phyloP scores from a whole-genome alignment of 371 early-diverging fungal genomes.

The Rhizopus arrhizus region DNA sequence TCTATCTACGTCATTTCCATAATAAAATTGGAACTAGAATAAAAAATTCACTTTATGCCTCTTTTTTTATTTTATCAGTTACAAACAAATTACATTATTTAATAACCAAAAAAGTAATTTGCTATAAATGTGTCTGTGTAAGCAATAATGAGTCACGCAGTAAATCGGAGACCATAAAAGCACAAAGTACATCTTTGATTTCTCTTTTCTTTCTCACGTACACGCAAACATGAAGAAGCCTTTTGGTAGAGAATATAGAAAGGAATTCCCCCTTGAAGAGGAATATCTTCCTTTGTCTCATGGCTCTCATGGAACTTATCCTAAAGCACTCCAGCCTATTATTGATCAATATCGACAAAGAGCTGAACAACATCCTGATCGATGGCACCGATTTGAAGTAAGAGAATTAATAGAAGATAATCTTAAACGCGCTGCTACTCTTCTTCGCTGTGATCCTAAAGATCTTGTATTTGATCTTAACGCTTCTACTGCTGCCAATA shows the following conservation, averaged over 20 bases:
- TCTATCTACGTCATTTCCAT: too few species aligned
- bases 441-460: conserved; percentile 38
- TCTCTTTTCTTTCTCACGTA: background rate
- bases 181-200: too few species aligned
- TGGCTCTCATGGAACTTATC: conserved; percentile 44
- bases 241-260: conserved; percentile 48
- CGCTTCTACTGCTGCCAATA: conserved; percentile 43
- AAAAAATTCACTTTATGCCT: too few species aligned
- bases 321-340: conserved; percentile 8
- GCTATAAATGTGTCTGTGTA: too few species aligned
- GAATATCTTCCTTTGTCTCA: conserved; percentile 45
- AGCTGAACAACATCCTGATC: conserved; percentile 25
- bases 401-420: conserved; percentile 4
- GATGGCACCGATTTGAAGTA: conserved; percentile 17
- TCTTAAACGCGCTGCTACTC: conserved; percentile 9
- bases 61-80: too few species aligned
- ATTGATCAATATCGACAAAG: conserved; percentile 20
- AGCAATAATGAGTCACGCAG: too few species aligned
- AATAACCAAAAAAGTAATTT: too few species aligned
- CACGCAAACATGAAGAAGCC: background rate
- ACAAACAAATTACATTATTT: too few species aligned
- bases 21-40: too few species aligned
- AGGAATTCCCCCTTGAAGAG: conserved; percentile 47
- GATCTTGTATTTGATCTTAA: conserved; percentile 41
- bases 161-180: too few species aligned